Evolutionary conservation across 2,329 filamentous ascomycete genomes (phyloP).

Genomic region (Monilinia fructigena): DNA sequence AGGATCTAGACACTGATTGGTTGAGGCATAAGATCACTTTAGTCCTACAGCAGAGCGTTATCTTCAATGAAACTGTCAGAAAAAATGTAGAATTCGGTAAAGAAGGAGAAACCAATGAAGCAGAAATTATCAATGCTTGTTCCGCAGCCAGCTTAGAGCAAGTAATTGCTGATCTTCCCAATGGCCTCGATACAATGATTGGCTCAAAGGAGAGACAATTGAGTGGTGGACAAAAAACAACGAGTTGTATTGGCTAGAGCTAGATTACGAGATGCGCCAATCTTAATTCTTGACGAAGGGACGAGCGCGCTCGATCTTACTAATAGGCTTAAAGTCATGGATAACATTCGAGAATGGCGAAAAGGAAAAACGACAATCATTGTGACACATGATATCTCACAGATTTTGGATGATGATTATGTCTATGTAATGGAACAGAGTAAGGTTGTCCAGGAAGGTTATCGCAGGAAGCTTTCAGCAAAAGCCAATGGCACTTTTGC

Average conservation of each 20-base stretch:
- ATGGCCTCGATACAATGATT: constrained; percentile 70
- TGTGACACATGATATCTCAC: constrained; percentile 84
- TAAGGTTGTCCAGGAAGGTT: constrained; percentile 66
- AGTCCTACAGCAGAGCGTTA: constrained; percentile 75
- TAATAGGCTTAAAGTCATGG: constrained; percentile 67
- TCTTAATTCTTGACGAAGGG: constrained; percentile 84
- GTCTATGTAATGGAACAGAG: constrained; percentile 77
- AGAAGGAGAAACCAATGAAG: constrained; percentile 49
- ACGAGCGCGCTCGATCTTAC: constrained; percentile 82
- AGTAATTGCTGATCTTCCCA: constrained; percentile 64
- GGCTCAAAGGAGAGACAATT: constrained; percentile 68
- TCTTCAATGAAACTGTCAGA: constrained; percentile 79
- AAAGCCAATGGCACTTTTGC: constrained; percentile 49
- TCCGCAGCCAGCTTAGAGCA: constrained; percentile 67
- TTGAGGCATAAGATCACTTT: constrained; percentile 74
- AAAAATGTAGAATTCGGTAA: constrained; percentile 76
- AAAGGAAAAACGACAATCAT: constrained; percentile 82
- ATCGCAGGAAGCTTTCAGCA: constrained; percentile 54
- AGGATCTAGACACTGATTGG: constrained; percentile 66
- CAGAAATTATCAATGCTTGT: constrained; percentile 61
- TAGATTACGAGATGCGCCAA: constrained; percentile 69
- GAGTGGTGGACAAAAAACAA: constrained; percentile 84
- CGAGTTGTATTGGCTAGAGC: constrained; percentile 78
- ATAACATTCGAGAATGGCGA: constrained; percentile 75
- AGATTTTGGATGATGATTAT: constrained; percentile 71